Base-by-base conservation (phyloP, 345 rosid species). In the Ceriops tagal region DNA sequence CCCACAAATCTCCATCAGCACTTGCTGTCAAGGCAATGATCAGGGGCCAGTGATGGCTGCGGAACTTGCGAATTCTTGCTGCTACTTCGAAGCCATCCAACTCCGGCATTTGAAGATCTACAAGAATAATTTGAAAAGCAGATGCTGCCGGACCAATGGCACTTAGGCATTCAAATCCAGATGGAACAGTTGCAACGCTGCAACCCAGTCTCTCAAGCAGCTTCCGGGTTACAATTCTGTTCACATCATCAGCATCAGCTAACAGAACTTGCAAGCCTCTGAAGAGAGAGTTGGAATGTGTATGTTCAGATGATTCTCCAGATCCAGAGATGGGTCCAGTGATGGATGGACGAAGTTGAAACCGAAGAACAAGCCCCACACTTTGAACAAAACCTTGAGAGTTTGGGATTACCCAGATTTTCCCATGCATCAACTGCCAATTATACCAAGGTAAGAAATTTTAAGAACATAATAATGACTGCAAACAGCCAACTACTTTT, bases 181-280 rank as follows among this genome's bases (percentile, higher is more conserved):
- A 85, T 28, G 93, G 75, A 43, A 88, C 92, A 1, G 85, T 75
- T 67, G 86, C 70, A 46, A 92, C 98, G 19, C 3, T 72, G 79
- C 93, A 95, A n/a, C 99, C 98, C 3, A 95, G 84, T 82, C 85
- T 95, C 72, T 87, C 91, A 13, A 95, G 89, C 32, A 88, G 86
- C 78, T 86, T 92, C 66, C 86, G 80, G 0, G 93, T 88, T 71
- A 95, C 96, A 11, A 83, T 89, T 64, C 92, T 77, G 81, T 88
- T 92, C n/a, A 80, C 66, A 61, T 87, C 88, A 66, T 92, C 92
- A 24, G 86, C 75, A 61, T 95, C 98, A 8, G 84, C 93, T 24
- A 95, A 75, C 61, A 95, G 60, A 39, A 95, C 88, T 71, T 87
- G 92, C 75, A 92, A 58, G 62, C 91, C 91, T 72, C 82, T 80